Conservation (phyloP, 2,329 filamentous ascomycete species). For the Whalleya microplaca region DNA sequence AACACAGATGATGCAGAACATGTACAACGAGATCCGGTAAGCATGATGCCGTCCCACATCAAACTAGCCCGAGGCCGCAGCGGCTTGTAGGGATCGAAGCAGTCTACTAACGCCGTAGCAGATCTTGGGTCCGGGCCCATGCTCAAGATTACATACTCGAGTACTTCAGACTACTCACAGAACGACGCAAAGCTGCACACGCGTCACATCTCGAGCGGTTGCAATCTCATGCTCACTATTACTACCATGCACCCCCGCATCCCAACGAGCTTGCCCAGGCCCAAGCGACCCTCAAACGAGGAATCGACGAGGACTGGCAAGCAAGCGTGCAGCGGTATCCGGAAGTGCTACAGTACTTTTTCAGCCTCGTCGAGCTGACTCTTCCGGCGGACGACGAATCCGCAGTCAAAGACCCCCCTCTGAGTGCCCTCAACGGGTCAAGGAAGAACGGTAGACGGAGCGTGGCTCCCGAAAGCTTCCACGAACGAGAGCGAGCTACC, state of each 20-base stretch:
- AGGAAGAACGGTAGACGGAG: conserved; percentile 51
- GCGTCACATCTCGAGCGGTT: conserved; percentile 59
- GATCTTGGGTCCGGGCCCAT: conserved; percentile 66
- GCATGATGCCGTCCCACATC: conserved; percentile 23
- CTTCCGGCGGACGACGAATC: conserved; percentile 66
- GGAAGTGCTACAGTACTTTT: conserved; percentile 82
- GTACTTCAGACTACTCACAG: conserved; percentile 65
- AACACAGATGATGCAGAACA: conserved; percentile 63
- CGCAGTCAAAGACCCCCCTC: conserved; percentile 61
- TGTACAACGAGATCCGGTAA: conserved; percentile 68
- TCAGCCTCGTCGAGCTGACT: conserved; percentile 68
- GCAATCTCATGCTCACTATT: conserved; percentile 57
- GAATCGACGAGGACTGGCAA: conserved; percentile 80
- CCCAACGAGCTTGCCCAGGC: conserved; percentile 67
- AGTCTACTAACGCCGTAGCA: conserved; percentile 38
- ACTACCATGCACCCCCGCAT: conserved; percentile 61
- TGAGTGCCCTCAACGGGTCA: conserved; percentile 55
- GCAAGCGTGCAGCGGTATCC: conserved; percentile 76
- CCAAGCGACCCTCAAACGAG: conserved; percentile 68
- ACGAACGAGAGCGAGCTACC: conserved; percentile 37
- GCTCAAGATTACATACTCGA: conserved; percentile 71
- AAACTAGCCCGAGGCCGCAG: conserved; percentile 5
- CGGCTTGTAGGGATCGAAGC: conserved; percentile 4
- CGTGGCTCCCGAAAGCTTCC: conserved; percentile 43
- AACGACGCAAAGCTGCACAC: conserved; percentile 63